Evolutionary conservation across 169 alveolate species (phyloP), one percentile per base, ranked within the genome.

Genomic region (Eimeria necatrix): DNA sequence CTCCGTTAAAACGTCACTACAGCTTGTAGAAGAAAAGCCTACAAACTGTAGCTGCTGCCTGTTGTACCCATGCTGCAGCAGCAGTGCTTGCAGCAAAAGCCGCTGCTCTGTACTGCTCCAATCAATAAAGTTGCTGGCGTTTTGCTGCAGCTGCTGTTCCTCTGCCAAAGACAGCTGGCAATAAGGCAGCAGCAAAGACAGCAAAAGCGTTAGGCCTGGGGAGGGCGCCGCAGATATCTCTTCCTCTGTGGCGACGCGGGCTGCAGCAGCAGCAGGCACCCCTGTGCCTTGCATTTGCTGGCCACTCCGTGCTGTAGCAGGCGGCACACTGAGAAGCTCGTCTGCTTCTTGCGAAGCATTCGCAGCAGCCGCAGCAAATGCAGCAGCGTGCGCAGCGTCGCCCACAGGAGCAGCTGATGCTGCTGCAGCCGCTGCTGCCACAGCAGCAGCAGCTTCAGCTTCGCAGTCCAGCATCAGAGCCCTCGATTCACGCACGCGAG

Each of bases 141-240:
- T 68, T n/a, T 68, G 78, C 78, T 68, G 78, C 78, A 68, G 78
- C 78, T 68, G 78, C n/a, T 68, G 78, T 52, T 68, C 78, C 78
- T 68, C 78, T n/a, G 78, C 78, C n/a, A 24, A 16, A 68, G 78
- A 68, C 32, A 68, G 78, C 78, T 68, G 78, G 78, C 78, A 68
- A 68, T 68, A 68, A 3, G 78, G 78, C 78, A 68, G 78, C 32
- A 68, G 78, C n/a, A 68, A 24, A 14, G 78, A 68, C 46, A 68
- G 78, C 78, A 68, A n/a, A 16, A 68, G 32, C 78, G 78, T 68
- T 18, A 68, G 5, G 9, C 78, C 78, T 0, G 78, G 78, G 78
- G 14, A 68, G 2, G 78, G n/a, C 9, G n/a, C 32, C 32, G 32
- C 78, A 18, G n/a, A 3, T n/a, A 8, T n/a, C n/a, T 14, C 46